phyloP scores from a whole-genome alignment of 179 eudicot genomes.

The Spinacia oleracea region DNA sequence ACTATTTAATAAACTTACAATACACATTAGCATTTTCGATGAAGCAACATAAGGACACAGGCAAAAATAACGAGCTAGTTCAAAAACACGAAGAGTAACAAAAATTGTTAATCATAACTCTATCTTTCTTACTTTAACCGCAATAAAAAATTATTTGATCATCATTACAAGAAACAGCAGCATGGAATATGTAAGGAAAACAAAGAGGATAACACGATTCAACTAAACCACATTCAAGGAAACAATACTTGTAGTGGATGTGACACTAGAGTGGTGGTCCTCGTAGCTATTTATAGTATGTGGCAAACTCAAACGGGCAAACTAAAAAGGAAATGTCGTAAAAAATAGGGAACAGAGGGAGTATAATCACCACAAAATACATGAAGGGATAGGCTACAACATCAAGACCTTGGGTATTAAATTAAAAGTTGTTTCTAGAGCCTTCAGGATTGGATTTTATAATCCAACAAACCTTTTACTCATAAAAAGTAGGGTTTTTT shows the following conservation, averaged over 20 bases:
- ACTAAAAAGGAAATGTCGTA: no score
- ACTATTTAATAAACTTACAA: background rate
- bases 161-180: background rate
- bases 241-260: no score
- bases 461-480: background rate
- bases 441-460: background rate
- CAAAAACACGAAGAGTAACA: slow-evolving; percentile 4
- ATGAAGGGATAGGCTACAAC: no score
- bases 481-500: background rate
- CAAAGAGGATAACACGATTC: no score
- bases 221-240: no score
- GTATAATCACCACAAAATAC: no score
- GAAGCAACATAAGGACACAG: background rate
- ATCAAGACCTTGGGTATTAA: no score
- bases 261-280: no score
- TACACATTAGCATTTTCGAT: background rate
- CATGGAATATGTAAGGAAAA: background rate
- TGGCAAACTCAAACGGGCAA: no score
- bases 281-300: no score
- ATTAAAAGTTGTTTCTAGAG: background rate
- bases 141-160: no score
- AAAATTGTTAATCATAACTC: background rate
- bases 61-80: background rate
- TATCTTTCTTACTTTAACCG: background rate
- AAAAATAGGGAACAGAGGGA: no score